Conservation (phyloP, 2,329 filamentous ascomycete species). For the Fusarium phyllophilum region DNA sequence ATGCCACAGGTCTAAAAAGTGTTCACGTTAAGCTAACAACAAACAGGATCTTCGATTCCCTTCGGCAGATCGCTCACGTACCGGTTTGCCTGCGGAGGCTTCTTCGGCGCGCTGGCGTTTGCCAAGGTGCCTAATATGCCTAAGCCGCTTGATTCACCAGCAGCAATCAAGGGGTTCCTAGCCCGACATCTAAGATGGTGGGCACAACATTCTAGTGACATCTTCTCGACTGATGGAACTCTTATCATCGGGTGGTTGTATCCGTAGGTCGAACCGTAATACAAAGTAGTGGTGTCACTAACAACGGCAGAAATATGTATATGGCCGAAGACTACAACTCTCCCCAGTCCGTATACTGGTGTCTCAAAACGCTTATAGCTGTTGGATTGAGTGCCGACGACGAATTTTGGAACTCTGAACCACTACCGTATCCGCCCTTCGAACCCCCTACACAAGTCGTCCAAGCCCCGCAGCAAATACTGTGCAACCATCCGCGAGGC, state of each 20-base stretch:
- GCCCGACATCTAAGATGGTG: slow-evolving; percentile 63
- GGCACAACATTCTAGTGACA: slow-evolving; percentile 51
- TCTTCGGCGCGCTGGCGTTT: slow-evolving; percentile 58
- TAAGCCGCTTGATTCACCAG: slow-evolving; percentile 49
- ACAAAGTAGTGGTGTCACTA: background rate
- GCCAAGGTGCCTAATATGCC: slow-evolving; percentile 53
- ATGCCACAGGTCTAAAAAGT: rapidly evolving
- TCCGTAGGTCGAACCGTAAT: slow-evolving; percentile 30
- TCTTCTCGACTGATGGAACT: slow-evolving; percentile 61
- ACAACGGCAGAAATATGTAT: slow-evolving; percentile 58
- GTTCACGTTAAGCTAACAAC: background rate
- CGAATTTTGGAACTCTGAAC: slow-evolving; percentile 57
- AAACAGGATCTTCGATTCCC: slow-evolving; percentile 59
- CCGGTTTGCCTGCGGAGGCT: slow-evolving; percentile 60
- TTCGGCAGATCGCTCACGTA: slow-evolving; percentile 64
- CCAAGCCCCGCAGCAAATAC: slow-evolving; percentile 54
- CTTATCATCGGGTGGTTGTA: slow-evolving; percentile 57
- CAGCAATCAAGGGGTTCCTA: slow-evolving; percentile 59
- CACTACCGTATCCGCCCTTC: slow-evolving; percentile 43
- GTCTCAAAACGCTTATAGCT: slow-evolving; percentile 60
- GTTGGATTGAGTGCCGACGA: slow-evolving; percentile 50
- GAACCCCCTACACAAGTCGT: slow-evolving; percentile 7
- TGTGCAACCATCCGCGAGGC: slow-evolving; percentile 50
- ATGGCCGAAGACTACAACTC: slow-evolving; percentile 68
- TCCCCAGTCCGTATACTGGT: slow-evolving; percentile 66